Conservation (phyloP, 1,284 basidiomycete genomes). For the Cryptococcus floricola region DNA sequence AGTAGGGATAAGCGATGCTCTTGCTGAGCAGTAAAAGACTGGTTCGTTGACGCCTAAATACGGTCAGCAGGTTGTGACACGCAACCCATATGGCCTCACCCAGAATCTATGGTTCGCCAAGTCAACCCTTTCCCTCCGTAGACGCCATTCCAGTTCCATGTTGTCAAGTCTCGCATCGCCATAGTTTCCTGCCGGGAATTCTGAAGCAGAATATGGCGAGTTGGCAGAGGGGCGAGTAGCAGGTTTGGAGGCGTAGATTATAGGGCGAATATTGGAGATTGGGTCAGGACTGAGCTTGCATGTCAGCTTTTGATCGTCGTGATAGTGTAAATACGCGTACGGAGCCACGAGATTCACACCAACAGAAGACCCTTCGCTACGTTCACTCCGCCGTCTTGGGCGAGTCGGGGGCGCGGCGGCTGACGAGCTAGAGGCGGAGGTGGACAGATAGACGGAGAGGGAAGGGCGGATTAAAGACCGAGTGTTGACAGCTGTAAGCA, state of each 20-base stretch:
- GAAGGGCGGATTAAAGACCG: too few relatives aligned
- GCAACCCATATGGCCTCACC: constrained; percentile 21
- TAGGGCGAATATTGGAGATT: constrained; percentile 43
- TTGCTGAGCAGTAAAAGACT: constrained; percentile 34
- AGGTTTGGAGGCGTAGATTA: constrained; percentile 39
- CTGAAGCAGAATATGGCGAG: constrained; percentile 40
- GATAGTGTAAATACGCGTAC: constrained; percentile 23
- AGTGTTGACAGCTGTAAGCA: too few relatives aligned
- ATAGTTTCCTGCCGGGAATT: constrained; percentile 25
- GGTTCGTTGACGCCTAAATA: constrained; percentile 35
- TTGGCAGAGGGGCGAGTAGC: constrained; percentile 24
- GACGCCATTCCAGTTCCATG: constrained; percentile 38
- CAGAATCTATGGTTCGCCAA: constrained; percentile 46
- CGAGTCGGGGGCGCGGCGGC: constrained; percentile 1
- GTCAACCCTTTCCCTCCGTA: constrained; percentile 42
- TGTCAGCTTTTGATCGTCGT: not conserved
- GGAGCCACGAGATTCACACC: constrained; percentile 43
- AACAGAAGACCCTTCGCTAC: constrained; percentile 8
- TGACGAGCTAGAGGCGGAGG: not conserved
- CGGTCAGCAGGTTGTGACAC: too few relatives aligned
- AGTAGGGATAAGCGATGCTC: constrained; percentile 32
- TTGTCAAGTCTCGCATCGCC: constrained; percentile 22
- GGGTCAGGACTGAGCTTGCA: constrained; percentile 37
- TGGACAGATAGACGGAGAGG: not conserved
- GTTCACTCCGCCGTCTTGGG: constrained; percentile 3